Evolutionary conservation across 768 basidiomycete genomes (phyloP).

Genomic region (Trametes villosa): DNA sequence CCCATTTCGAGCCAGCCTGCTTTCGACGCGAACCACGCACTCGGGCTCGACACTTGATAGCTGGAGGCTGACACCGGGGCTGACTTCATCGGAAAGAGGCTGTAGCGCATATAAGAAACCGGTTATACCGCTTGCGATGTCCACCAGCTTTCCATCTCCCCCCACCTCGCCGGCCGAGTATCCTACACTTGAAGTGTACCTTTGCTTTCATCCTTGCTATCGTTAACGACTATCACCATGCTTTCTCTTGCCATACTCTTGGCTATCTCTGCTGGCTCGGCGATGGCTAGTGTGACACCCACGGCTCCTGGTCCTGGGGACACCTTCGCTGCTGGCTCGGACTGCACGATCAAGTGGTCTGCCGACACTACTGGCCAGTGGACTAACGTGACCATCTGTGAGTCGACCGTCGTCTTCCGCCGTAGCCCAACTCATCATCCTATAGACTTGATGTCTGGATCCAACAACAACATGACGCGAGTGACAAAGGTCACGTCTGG

Average conservation of each 20-base stretch:
- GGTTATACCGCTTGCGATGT: background rate
- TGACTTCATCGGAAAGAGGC: too few species aligned
- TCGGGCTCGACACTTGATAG: background rate
- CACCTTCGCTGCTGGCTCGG: conserved; percentile 37
- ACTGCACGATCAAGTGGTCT: conserved; percentile 42
- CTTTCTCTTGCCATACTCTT: conserved; percentile 10
- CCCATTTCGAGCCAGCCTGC: background rate
- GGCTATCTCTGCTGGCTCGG: conserved; percentile 9
- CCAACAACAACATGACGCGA: conserved; percentile 40
- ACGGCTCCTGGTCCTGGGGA: conserved; percentile 46
- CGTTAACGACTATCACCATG: background rate
- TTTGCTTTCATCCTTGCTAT: conserved; percentile 4
- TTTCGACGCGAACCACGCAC: background rate
- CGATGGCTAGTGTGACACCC: conserved; percentile 34
- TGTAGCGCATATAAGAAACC: background rate
- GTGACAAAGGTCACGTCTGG: conserved; percentile 36
- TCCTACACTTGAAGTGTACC: background rate
- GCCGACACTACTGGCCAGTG: conserved; percentile 37
- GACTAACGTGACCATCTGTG: conserved; percentile 45
- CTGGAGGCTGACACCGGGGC: background rate
- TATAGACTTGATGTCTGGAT: conserved; percentile 45
- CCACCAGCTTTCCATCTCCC: background rate
- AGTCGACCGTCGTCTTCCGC: conserved; percentile 6
- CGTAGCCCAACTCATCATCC: background rate
- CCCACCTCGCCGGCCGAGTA: conserved; percentile 11